phyloP scores from a whole-genome alignment of 805 yeast genomes.

The Candida germanica region DNA sequence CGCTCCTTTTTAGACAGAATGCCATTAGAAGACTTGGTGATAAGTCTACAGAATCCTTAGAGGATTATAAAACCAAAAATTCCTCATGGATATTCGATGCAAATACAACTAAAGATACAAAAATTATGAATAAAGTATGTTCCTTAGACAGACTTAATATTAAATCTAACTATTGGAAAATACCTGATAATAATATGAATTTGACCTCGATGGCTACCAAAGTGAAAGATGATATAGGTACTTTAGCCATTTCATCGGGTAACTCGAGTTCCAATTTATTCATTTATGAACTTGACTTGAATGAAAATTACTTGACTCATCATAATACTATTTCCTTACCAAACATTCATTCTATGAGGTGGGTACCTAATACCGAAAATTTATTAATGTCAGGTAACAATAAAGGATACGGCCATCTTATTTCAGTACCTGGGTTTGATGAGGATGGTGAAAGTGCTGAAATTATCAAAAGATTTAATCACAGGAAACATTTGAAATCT shows the following conservation, averaged over 20 bases:
- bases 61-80: constrained; percentile 3
- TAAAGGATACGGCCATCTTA: constrained; percentile 70
- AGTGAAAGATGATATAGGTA: constrained; percentile 19
- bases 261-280: constrained; percentile 44
- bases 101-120: constrained; percentile 24
- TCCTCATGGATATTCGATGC: constrained; percentile 30
- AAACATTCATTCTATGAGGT: constrained; percentile 49
- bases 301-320: constrained; percentile 47
- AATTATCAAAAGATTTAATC: constrained; percentile 76
- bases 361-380: constrained; percentile 45
- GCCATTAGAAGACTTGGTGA: constrained; percentile 28
- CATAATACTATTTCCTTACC: constrained; percentile 59
- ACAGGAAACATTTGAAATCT: constrained; percentile 55
- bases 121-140: constrained; percentile 41
- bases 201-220: constrained; percentile 43
- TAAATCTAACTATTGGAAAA: constrained; percentile 44
- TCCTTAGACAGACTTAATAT: constrained; percentile 38
- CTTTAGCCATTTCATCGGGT: constrained; percentile 54
- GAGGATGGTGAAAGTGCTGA: constrained; percentile 54
- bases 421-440: constrained; percentile 55
- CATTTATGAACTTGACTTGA: constrained; percentile 45
- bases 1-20: constrained; percentile 39
- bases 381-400: constrained; percentile 70
- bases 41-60: not conserved
- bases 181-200: constrained; percentile 41